These are phyloP conservation scores for Asterophora lycoperdoides DNA, from an alignment of 768 basidiomycete species.

Conservation along the genomic window DNA sequence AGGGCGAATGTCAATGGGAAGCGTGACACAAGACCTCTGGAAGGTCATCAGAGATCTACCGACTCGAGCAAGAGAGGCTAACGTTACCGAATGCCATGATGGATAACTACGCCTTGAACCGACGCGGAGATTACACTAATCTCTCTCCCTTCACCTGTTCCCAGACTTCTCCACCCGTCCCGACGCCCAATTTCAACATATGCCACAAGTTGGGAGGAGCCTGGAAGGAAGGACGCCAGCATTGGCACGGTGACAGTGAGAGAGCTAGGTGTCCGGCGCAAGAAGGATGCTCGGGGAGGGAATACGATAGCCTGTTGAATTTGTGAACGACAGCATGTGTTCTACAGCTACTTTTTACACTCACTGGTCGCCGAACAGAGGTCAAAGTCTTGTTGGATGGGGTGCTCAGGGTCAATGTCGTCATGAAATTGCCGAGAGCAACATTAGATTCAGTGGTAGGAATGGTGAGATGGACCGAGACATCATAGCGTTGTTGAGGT, in stretches of 20 bases:
- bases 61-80: neutral
- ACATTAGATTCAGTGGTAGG: slow-evolving; percentile 66
- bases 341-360: slow-evolving; percentile 23
- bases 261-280: slow-evolving; percentile 37
- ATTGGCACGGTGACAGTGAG: slow-evolving; percentile 53
- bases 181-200: slow-evolving; percentile 67
- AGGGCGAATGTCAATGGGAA: slow-evolving; percentile 60
- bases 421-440: slow-evolving; percentile 84
- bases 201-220: slow-evolving; percentile 48
- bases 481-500: slow-evolving; percentile 66
- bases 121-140: slow-evolving; percentile 61
- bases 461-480: slow-evolving; percentile 61
- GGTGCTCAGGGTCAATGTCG: slow-evolving; percentile 55
- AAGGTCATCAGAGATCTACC: slow-evolving; percentile 1
- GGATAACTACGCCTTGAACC: slow-evolving; percentile 57
- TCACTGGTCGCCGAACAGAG: slow-evolving; percentile 60
- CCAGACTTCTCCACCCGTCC: slow-evolving; percentile 69
- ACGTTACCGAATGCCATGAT: slow-evolving; percentile 63
- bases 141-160: slow-evolving; percentile 68
- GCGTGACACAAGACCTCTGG: slow-evolving; percentile 64
- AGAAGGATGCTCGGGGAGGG: slow-evolving; percentile 37
- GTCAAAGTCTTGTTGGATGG: slow-evolving; percentile 60
- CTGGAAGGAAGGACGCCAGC: slow-evolving; percentile 48
- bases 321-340: neutral
- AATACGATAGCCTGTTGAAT: slow-evolving; percentile 54